A percentile compares a stretch with the other conserved stretches of the same genome.
These are phyloP conservation scores for Cladobotryum mycophilum DNA, from an alignment of 2,329 filamentous ascomycete species.

Conservation along the genomic window DNA sequence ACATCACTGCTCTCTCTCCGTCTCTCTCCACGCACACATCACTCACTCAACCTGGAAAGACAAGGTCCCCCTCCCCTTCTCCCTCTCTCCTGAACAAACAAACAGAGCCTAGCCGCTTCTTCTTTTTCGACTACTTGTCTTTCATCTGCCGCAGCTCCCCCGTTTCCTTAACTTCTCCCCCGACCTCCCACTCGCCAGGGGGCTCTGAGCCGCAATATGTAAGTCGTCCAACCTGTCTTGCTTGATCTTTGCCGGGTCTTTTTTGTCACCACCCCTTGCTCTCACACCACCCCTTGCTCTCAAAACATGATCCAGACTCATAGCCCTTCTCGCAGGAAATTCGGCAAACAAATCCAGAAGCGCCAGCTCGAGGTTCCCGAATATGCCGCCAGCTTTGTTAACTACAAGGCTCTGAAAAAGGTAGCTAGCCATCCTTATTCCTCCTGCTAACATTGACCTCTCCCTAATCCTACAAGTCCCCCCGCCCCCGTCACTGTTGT, in stretches of 20 bases:
- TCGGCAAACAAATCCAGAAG: constrained; percentile 99
- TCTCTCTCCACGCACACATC: not conserved
- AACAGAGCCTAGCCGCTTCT: constrained; percentile 1
- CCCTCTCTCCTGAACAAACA: not conserved
- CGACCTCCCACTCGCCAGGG: constrained; percentile 9
- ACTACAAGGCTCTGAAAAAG: constrained; percentile 99
- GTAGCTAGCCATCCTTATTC: constrained; percentile 36
- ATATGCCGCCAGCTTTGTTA: constrained; percentile 98
- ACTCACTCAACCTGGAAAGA: not conserved
- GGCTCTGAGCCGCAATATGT: constrained; percentile 27
- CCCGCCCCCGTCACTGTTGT: too few relatives aligned
- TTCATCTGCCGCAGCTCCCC: not conserved
- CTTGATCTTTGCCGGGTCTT: not conserved
- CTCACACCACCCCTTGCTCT: not conserved
- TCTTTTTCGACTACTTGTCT: constrained; percentile 4
- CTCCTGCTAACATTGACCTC: too few relatives aligned
- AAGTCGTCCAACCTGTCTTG: constrained; percentile 19
- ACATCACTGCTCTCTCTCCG: too few relatives aligned
- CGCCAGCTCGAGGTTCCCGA: constrained; percentile 97
- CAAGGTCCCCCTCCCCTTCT: not conserved
- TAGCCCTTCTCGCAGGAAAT: constrained; percentile 67
- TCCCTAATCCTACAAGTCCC: too few relatives aligned
- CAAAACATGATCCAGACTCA: constrained; percentile 9
- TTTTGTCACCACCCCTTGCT: constrained; percentile 8
- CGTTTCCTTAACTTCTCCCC: constrained; percentile 5